Evolutionary conservation across 2,329 filamentous ascomycete genomes (phyloP).

Genomic region (Albifimbria verrucaria): DNA sequence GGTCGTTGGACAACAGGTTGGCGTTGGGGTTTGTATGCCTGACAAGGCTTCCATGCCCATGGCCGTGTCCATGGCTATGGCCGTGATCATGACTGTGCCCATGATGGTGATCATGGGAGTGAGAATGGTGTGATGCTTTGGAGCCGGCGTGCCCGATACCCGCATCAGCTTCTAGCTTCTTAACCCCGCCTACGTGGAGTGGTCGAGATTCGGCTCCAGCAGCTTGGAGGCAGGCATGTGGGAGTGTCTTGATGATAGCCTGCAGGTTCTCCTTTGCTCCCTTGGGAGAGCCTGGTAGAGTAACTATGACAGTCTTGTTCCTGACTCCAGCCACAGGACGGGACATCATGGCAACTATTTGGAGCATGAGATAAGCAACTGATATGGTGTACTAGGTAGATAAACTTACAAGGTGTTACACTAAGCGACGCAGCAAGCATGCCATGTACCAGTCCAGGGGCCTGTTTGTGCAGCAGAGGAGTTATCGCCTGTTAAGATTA

Average conservation of each 20-base stretch:
- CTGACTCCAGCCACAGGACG: constrained; percentile 86
- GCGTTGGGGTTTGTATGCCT: constrained; percentile 68
- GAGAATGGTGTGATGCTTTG: constrained; percentile 32
- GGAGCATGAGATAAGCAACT: background rate
- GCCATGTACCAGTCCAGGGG: constrained; percentile 87
- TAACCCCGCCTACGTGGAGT: constrained; percentile 76
- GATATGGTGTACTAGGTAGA: constrained; percentile 18
- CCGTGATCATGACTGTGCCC: constrained; percentile 52
- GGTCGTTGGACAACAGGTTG: constrained; percentile 57
- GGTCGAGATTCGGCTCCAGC: constrained; percentile 76
- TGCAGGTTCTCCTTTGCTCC: constrained; percentile 92
- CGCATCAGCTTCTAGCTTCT: constrained; percentile 81
- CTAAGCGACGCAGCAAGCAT: constrained; percentile 84
- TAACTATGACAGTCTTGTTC: constrained; percentile 78
- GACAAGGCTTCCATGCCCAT: constrained; percentile 63
- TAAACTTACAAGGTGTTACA: constrained; percentile 82
- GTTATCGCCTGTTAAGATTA: constrained; percentile 61
- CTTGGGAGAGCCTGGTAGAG: constrained; percentile 90
- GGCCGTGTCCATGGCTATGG: constrained; percentile 52
- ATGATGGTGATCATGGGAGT: constrained; percentile 55
- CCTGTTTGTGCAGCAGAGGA: constrained; percentile 77
- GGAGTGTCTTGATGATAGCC: constrained; percentile 82
- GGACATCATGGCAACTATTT: constrained; percentile 92
- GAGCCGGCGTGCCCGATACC: constrained; percentile 47
- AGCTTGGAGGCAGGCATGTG: constrained; percentile 91